Percentiles rank a stretch among this genome's conserved stretches.
Conservation (phyloP, 2,329 filamentous ascomycete species). For the Zelopaecilomyces penicillatus region DNA sequence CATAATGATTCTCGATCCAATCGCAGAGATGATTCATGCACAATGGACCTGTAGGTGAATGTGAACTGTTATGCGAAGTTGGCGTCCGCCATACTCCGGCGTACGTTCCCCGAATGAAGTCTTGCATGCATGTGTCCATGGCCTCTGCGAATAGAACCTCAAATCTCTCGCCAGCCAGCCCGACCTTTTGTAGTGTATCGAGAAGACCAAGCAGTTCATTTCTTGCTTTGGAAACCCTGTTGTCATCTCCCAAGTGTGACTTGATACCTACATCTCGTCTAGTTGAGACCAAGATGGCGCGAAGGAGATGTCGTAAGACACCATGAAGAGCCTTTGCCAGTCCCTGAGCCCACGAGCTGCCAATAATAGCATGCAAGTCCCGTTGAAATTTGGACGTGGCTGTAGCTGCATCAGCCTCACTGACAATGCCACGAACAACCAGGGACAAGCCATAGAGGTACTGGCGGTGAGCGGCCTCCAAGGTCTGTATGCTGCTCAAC, state of each 20-base stretch:
- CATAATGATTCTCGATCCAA: slow-evolving; percentile 63
- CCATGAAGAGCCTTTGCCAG: slow-evolving; percentile 46
- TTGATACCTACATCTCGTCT: slow-evolving; percentile 8
- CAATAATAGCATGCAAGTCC: slow-evolving; percentile 57
- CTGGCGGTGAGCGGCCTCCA: slow-evolving; percentile 51
- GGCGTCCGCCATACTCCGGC: slow-evolving; percentile 49
- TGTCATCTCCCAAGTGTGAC: slow-evolving; percentile 14
- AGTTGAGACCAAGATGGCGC: slow-evolving; percentile 33
- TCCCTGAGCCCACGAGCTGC: slow-evolving; percentile 50
- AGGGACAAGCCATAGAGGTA: slow-evolving; percentile 48
- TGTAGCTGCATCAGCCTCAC: slow-evolving; percentile 25
- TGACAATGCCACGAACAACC: slow-evolving; percentile 39
- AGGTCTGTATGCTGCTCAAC: slow-evolving; percentile 43
- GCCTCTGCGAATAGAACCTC: slow-evolving; percentile 65
- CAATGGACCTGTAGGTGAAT: slow-evolving; percentile 29
- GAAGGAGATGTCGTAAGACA: slow-evolving; percentile 46
- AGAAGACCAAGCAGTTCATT: slow-evolving; percentile 48
- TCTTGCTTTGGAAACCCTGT: slow-evolving; percentile 29
- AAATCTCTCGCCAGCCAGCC: slow-evolving; percentile 59
- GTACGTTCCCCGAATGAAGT: slow-evolving; percentile 54
- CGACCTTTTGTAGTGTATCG: slow-evolving; percentile 53
- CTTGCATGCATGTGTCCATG: slow-evolving; percentile 57
- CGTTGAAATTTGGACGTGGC: slow-evolving; percentile 45
- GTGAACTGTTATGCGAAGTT: slow-evolving; percentile 13
- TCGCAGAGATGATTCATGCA: slow-evolving; percentile 51